Conservation (phyloP, 495 filamentous ascomycete genomes). For the Neurospora sp. region DNA sequence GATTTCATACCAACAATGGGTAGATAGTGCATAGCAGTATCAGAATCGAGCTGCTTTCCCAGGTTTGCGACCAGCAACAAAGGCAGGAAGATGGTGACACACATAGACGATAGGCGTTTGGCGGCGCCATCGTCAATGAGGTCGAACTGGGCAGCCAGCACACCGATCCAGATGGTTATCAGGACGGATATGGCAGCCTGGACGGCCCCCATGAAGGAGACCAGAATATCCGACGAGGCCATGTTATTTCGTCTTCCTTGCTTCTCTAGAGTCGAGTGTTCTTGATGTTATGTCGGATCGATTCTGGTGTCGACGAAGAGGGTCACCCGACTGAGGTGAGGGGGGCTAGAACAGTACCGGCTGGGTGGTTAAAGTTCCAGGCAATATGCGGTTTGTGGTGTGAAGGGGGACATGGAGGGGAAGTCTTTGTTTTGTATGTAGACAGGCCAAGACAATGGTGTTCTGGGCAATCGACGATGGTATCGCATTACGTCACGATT, state of each 20-base stretch:
- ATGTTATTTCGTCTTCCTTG: too few relatives aligned
- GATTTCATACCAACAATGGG: conserved; percentile 17
- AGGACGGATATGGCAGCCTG: conserved; percentile 64
- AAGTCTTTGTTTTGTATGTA: neutral
- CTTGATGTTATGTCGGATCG: too few relatives aligned
- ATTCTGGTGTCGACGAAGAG: neutral
- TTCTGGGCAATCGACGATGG: neutral
- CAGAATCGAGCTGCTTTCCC: conserved; percentile 52
- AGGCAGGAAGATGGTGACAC: conserved; percentile 61
- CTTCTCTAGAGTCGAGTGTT: neutral
- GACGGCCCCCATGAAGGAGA: conserved; percentile 57
- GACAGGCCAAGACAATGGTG: neutral
- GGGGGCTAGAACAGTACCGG: neutral
- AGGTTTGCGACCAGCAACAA: conserved; percentile 60
- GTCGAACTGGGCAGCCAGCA: conserved; percentile 45
- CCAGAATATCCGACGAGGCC: conserved; percentile 17
- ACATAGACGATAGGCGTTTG: conserved; percentile 54
- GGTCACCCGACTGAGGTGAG: neutral
- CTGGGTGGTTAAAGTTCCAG: neutral
- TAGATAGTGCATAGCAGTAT: conserved; percentile 46
- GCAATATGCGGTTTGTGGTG: neutral
- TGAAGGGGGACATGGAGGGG: neutral
- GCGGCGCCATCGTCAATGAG: conserved; percentile 46
- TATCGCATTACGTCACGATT: neutral
- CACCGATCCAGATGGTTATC: conserved; percentile 57